Evolutionary conservation across 2,329 filamentous ascomycete species (phyloP).

Genomic region (Scleromitrula shiraiana): DNA sequence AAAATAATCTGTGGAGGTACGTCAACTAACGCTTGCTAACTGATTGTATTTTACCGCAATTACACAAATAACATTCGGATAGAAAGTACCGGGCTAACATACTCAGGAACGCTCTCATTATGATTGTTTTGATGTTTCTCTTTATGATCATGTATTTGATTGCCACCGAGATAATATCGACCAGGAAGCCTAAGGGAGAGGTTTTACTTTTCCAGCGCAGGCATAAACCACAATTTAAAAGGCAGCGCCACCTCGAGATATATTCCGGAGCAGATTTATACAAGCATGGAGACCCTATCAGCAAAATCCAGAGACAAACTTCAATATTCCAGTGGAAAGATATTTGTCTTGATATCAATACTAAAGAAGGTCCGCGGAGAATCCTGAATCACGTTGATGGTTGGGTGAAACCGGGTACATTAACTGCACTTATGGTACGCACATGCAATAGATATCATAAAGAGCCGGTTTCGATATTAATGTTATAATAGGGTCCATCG

Average conservation of each 20-base stretch:
- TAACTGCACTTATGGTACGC: conserved; percentile 55
- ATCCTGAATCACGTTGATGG: conserved; percentile 62
- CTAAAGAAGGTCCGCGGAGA: conserved; percentile 52
- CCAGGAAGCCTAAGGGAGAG: conserved; percentile 69
- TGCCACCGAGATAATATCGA: conserved; percentile 52
- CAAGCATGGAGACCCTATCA: conserved; percentile 1
- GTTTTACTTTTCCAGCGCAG: conserved; percentile 67
- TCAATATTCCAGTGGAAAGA: conserved; percentile 19
- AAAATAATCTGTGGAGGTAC: conserved; percentile 52
- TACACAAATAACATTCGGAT: no score
- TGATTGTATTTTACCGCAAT: neutral
- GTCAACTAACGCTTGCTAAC: neutral
- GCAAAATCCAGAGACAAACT: conserved; percentile 6
- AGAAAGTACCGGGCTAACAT: neutral
- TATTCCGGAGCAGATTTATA: conserved; percentile 13
- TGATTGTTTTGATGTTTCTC: conserved; percentile 56
- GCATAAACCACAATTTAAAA: conserved; percentile 34
- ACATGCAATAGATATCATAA: neutral
- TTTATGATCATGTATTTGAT: conserved; percentile 55
- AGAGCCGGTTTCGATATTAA: neutral
- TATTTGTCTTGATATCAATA: conserved; percentile 65
- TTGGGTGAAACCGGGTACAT: conserved; percentile 62
- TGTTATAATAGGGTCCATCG: conserved; percentile 17
- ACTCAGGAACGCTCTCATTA: conserved; percentile 54
- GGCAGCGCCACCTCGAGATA: conserved; percentile 6